Base-by-base conservation (phyloP, 305 asterid species). In the Fraxinus sp. region DNA sequence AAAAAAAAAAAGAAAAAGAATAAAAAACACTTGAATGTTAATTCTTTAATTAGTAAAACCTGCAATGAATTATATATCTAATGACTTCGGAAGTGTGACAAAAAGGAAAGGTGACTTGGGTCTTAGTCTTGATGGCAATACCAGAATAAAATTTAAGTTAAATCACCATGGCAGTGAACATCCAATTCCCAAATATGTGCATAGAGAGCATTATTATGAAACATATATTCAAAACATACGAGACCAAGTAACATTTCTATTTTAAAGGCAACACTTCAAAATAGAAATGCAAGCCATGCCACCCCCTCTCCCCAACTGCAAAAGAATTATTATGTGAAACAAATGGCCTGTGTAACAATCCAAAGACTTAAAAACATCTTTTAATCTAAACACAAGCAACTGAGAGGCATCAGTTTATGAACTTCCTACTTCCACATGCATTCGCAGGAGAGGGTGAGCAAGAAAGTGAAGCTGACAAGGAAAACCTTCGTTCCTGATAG, bases 1-100 rank as follows among this genome's bases (percentile, higher is more conserved):
- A 72, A 75, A 77, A 86, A 22, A 81, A 22, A 35, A 72, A 75
- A 77, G 85, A 22, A 82, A 75, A 75, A 86, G 16, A 43, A 43
- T 4, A 28, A 75, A 79, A 71, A 22, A 82, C 32, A 59, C 62
- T 68, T 46, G 46, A 32, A 24, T 2, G 20, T 36, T 66, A 59
- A 5, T 32, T 75, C 68, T 72, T 33, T 14, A 74, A 71, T 59
- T 10, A 7, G 74, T 30, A 30, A 30, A 71, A 74, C 78, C 11
- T 41, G 57, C 37, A 64, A 79, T 24, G 30, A 43, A 78, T 30
- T 84, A 66, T 35, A 30, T 5, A 70, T 49, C 18, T 32, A 75
- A 52, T 18, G 4, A 28, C 28, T 41, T 64, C 7, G 32, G 57
- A 32, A 72, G 49, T 28, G 72, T 7, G 33, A 16, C 71, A 1